phyloP scores from a whole-genome alignment of 306 rosid genomes.

The Fragaria iinumae region DNA sequence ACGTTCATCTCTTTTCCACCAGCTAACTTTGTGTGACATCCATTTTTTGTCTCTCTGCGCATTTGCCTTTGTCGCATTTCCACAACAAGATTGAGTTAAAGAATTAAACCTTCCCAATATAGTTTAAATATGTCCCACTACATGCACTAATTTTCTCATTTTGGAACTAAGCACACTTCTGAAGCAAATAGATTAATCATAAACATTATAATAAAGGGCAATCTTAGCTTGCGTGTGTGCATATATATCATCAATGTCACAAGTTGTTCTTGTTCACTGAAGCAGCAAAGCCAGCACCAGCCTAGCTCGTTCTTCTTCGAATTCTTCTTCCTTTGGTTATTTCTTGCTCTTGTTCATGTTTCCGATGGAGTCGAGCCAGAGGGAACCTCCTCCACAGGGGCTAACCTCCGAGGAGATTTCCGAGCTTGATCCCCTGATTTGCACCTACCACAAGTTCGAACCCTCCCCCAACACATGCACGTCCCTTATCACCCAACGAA shows the following conservation, averaged over 20 bases:
- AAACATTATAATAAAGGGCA: neutral
- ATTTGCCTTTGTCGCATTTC: slow-evolving; percentile 1
- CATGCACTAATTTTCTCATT: slow-evolving; percentile 23
- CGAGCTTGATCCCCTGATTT: slow-evolving; percentile 48
- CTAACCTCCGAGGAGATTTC: slow-evolving; percentile 52
- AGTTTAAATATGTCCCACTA: slow-evolving; percentile 27
- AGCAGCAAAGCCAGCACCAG: neutral
- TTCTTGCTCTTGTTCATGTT: neutral
- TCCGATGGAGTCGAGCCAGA: slow-evolving; percentile 27
- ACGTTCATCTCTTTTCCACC: neutral
- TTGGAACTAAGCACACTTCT: slow-evolving; percentile 23
- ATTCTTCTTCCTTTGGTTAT: neutral
- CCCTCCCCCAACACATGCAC: slow-evolving; percentile 49
- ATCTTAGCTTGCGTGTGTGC: neutral
- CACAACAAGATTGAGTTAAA: neutral
- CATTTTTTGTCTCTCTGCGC: neutral
- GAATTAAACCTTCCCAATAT: slow-evolving; percentile 27
- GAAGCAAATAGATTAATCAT: neutral
- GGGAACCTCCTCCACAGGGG: slow-evolving; percentile 33
- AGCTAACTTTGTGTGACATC: neutral
- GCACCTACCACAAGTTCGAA: slow-evolving; percentile 55
- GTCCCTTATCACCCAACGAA: slow-evolving; percentile 64
- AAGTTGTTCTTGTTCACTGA: neutral
- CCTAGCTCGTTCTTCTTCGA: neutral
- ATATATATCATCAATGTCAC: neutral